A percentile compares a stretch with the other conserved stretches of the same genome.
These are phyloP conservation scores for Globisporangium megalacanthum DNA, from an alignment of 352 stramenopile genomes.

Conservation along the genomic window DNA sequence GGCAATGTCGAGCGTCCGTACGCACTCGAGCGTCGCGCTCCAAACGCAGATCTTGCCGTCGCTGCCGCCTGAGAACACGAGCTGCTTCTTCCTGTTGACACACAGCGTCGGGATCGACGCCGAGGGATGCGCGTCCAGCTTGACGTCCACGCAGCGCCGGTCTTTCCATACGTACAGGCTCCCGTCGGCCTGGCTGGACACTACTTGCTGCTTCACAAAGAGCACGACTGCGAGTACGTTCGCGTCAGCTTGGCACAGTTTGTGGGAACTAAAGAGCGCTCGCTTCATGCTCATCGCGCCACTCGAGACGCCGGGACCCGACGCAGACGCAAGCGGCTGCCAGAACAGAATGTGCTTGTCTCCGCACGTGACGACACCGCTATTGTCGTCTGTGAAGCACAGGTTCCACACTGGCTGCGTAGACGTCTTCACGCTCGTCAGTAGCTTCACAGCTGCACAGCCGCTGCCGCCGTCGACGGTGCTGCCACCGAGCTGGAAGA, in stretches of 20 bases:
- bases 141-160: constrained; percentile 46
- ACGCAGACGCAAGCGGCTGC: constrained; percentile 14
- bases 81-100: constrained; percentile 38
- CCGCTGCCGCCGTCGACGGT: constrained; percentile 13
- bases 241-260: constrained; percentile 27
- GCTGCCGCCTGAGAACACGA: constrained; percentile 55
- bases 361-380: constrained; percentile 51
- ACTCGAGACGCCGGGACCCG: constrained; percentile 6
- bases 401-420: constrained; percentile 58
- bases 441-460: constrained; percentile 37
- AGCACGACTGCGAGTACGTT: constrained; percentile 33
- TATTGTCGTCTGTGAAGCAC: constrained; percentile 48
- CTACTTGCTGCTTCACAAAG: constrained; percentile 42
- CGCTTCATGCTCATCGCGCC: constrained; percentile 45
- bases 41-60: constrained; percentile 58
- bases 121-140: constrained; percentile 32
- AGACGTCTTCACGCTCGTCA: constrained; percentile 55
- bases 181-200: constrained; percentile 62
- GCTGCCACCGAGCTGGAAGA: constrained; percentile 59
- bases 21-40: constrained; percentile 49
- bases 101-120: constrained; percentile 39
- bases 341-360: constrained; percentile 71
- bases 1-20: constrained; percentile 30
- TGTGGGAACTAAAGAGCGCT: constrained; percentile 49
- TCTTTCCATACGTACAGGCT: constrained; percentile 77